These are phyloP conservation scores for Gossypium lobatum DNA, from an alignment of 441 rosid species.

Conservation along the genomic window DNA sequence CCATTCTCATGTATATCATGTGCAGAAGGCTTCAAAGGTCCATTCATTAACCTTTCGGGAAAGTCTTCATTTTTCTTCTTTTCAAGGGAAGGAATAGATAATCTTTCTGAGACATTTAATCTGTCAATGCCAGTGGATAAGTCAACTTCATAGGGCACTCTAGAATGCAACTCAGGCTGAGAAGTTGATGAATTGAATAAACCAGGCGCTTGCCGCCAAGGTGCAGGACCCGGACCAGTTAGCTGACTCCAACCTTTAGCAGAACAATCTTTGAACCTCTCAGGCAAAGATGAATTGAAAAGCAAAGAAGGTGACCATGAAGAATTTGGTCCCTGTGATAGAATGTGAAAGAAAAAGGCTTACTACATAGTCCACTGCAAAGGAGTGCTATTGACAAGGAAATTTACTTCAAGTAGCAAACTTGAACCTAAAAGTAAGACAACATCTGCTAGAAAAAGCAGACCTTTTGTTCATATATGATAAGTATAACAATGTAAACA, in stretches of 20 bases:
- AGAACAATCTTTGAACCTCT: constrained; percentile 51
- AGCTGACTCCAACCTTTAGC: constrained; percentile 61
- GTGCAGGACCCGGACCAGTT: constrained; percentile 71
- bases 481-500: background rate
- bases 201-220: constrained; percentile 75
- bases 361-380: constrained; percentile 4
- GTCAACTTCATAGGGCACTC: constrained; percentile 46
- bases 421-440: background rate
- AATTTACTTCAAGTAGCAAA: background rate
- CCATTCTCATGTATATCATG: constrained; percentile 48
- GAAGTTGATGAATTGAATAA: constrained; percentile 55
- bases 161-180: constrained; percentile 54
- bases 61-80: constrained; percentile 54
- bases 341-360: constrained; percentile 7
- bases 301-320: constrained; percentile 41
- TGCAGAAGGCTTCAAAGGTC: constrained; percentile 41
- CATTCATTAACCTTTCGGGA: constrained; percentile 55
- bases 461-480: background rate
- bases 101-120: constrained; percentile 36
- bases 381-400: constrained; percentile 2
- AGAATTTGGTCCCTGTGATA: constrained; percentile 55
- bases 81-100: constrained; percentile 41
- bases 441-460: background rate
- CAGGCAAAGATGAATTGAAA: constrained; percentile 40
- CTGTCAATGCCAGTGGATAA: constrained; percentile 38